phyloP scores from a whole-genome alignment of 1,139 yeast species.

The Meyerozyma sp. region DNA sequence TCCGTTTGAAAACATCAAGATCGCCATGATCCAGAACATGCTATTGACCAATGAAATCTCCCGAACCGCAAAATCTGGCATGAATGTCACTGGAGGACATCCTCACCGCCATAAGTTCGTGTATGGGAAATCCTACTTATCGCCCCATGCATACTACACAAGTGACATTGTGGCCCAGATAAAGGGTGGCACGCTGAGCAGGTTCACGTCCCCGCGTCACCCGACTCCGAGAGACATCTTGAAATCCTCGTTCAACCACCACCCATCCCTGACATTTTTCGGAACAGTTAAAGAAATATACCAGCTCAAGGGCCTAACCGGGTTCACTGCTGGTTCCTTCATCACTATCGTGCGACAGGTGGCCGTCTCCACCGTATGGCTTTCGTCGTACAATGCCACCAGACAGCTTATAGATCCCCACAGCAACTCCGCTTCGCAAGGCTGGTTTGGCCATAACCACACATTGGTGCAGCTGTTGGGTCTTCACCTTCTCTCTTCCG shows the following conservation, averaged over 20 bases:
- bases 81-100: slow-evolving; percentile 22
- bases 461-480: slow-evolving; percentile 41
- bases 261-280: slow-evolving; percentile 51
- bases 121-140: slow-evolving; percentile 33
- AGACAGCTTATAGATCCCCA: slow-evolving; percentile 65
- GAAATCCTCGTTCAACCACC: slow-evolving; percentile 37
- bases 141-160: slow-evolving; percentile 42
- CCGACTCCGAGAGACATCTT: slow-evolving; percentile 20
- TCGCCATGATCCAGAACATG: slow-evolving; percentile 75
- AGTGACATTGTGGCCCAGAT: slow-evolving; percentile 28
- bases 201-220: slow-evolving; percentile 9
- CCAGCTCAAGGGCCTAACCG: slow-evolving; percentile 65
- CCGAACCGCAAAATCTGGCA: slow-evolving; percentile 15
- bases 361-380: slow-evolving; percentile 74
- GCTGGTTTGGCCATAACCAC: slow-evolving; percentile 47
- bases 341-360: slow-evolving; percentile 80
- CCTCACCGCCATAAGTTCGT: slow-evolving; percentile 24
- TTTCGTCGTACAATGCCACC: slow-evolving; percentile 74
- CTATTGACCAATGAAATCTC: slow-evolving; percentile 30
- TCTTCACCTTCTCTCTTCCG: slow-evolving; percentile 50
- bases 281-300: slow-evolving; percentile 64
- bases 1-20: slow-evolving; percentile 87
- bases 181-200: slow-evolving; percentile 20
- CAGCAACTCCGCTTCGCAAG: slow-evolving; percentile 30
- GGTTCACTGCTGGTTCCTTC: slow-evolving; percentile 76